Base-by-base conservation (phyloP, 345 rosid species). In the Bruguiera gymnorhiza region DNA sequence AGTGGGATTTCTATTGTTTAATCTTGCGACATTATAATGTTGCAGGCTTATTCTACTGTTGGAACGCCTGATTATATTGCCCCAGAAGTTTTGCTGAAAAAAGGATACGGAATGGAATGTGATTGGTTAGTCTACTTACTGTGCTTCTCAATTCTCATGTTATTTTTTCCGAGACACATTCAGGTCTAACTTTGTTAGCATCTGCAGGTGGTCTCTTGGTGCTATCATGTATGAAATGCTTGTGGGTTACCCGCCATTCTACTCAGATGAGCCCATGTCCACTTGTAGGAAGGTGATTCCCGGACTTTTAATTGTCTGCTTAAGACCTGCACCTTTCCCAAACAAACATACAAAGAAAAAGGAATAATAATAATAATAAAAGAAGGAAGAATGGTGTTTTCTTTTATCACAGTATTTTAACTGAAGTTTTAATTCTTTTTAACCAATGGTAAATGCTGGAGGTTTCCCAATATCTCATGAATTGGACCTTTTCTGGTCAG, bases 151-250 rank as follows among this genome's bases (percentile, higher is more conserved):
- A 39, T 21, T 62, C 6, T 43, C 54, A 60, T 37, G 10, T 55
- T 68, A 36, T 43, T 31, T 68, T 68, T 54, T 30, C 46, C 32
- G 10, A 23, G 72, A 61, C 71, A 48, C 43, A 27, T 72, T 57
- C 11, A 46, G 56, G 55, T 71, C 46, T 46, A 46, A 19, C 32
- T 55, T 73, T 67, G 36, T 68, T 55, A 43, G 63, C 70, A 39
- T 75, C 54, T 73, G 31, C 79, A 94, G 98, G 98, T 94, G 97
- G 99, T 94, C 99, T 65, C 97, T 95, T 32, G 99, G 99, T 73
- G 97, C 99, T 58, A 95, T 95, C 68, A 95, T 95, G 99, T 95
- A 91, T 81, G 97, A 95, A 87, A 95, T 95, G 99, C 99, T 95
- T 67, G 99, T 95, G 63, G 99, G 99, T 52, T 95, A 83, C 83